A percentile compares a stretch with the other conserved stretches of the same genome.
These are phyloP conservation scores for Coemansia sp. DNA, from an alignment of 192 early-diverging fungal species.

Conservation along the genomic window DNA sequence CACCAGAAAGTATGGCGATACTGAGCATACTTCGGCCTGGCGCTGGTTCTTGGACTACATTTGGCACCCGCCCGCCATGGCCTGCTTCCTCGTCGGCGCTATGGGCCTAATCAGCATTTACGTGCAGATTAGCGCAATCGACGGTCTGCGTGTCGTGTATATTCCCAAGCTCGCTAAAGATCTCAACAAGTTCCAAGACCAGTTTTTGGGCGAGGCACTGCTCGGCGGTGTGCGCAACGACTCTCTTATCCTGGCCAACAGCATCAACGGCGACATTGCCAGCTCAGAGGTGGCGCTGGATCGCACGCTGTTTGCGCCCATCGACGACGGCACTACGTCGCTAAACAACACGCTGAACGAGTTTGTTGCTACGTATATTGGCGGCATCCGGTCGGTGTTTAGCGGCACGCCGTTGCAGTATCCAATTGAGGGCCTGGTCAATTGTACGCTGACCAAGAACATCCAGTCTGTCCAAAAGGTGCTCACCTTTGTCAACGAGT, in stretches of 20 bases:
- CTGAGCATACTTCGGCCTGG: slow-evolving; percentile 31
- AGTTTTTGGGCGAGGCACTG: slow-evolving; percentile 23
- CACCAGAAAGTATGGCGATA: slow-evolving; percentile 22
- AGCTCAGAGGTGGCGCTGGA: slow-evolving; percentile 24
- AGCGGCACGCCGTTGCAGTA: slow-evolving; percentile 32
- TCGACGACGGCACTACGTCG: slow-evolving; percentile 27
- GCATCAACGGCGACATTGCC: slow-evolving; percentile 34
- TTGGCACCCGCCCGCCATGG: slow-evolving; percentile 44
- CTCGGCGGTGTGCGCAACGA: slow-evolving; percentile 33
- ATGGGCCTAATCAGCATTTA: slow-evolving; percentile 32
- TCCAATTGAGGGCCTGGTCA: slow-evolving; percentile 49
- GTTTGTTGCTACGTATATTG: slow-evolving; percentile 38
- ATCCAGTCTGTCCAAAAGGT: slow-evolving; percentile 40
- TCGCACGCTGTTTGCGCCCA: slow-evolving; percentile 42
- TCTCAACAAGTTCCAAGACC: slow-evolving; percentile 33
- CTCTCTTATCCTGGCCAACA: slow-evolving; percentile 29
- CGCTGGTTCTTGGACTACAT: slow-evolving; percentile 55
- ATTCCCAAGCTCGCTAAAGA: slow-evolving; percentile 30
- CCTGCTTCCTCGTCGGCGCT: slow-evolving; percentile 45
- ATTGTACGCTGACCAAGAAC: slow-evolving; percentile 54
- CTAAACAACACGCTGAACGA: slow-evolving; percentile 48
- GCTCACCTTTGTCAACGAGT: slow-evolving; percentile 40
- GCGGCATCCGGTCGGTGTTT: slow-evolving; percentile 39
- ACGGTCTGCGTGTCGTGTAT: slow-evolving; percentile 34
- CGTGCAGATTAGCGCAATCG: slow-evolving; percentile 37